Evolutionary conservation across 192 early-diverging fungal genomes (phyloP), one percentile per base, ranked within the genome.

Genomic region (Piromyces finnis): DNA sequence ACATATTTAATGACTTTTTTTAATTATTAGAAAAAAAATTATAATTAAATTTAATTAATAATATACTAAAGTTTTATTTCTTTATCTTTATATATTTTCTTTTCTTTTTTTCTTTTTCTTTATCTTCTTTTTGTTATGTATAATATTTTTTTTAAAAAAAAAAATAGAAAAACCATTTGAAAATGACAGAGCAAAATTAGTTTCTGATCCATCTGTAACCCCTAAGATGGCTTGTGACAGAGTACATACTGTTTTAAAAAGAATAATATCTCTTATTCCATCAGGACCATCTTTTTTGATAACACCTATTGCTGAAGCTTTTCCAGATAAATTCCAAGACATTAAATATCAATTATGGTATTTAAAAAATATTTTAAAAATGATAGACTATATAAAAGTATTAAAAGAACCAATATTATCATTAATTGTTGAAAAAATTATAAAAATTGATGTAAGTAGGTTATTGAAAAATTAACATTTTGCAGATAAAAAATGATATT

Each of bases 391-490:
- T 83, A 91, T 92, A 11, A 89, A 89, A 0, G 88, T 90, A 1
- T 83, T 98, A 29, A 85, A 92, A 30, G 85, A 88, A 77, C 90
- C 94, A 79, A 83, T 97, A 28, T 86, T 97, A 29, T 84, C 86
- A 28, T 84, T 97, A 27, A 86, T 94, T 3, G 84, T 99, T 29
- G 95, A 97, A 59, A 87, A 91, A n/a, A 87, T 95, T 12, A 89
- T 97, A 12, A 92, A 96, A 79, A 91, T 99, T 68, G 97, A 99
- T 83, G 96, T 94, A 88, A 83, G 87, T 80, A 22, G 30, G 27
- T 80, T 12, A 77, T 17, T 16, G 1, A 78, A 28, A 14, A 30
- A 6, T 84, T 29, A 29, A n/a, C n/a, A n/a, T n/a, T n/a, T n/a
- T n/a, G n/a, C n/a, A n/a, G n/a, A n/a, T n/a, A n/a, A n/a, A n/a